Base-by-base conservation (phyloP, 768 basidiomycete species). In the Boletus subcaerulescens region DNA sequence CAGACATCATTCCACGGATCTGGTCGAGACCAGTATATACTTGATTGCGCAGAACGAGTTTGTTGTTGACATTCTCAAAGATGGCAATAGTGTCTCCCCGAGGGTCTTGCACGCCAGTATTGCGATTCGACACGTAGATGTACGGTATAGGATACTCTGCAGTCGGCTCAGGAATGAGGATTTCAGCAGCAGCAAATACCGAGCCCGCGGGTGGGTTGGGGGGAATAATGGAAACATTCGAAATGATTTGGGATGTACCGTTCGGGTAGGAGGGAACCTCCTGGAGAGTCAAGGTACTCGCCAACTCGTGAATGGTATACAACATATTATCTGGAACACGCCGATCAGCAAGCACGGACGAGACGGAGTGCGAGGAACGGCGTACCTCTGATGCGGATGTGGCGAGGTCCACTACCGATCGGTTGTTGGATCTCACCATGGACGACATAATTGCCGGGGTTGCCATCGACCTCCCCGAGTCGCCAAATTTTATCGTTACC, bases 401-500 rank as follows among this genome's bases (percentile, higher is more conserved):
- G 78, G 15, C 87, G 75, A 3, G 88, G 88, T 2, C 87, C 87
- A 49, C 83, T 84, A n/a, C 84, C 85, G 18, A 65, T 60, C 4
- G 83, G 82, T 49, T 83, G 83, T 41, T 77, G 73, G 45, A 89
- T 87, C 36, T 76, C 74, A 2, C 87, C 86, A 46, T 82, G 80
- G 42, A 89, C 79, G 38, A 62, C 69, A 69, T 76, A 88, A 3
- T 73, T 63, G 0, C 80, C 78, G 0, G 79, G 67, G 8, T 68
- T 57, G 0, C 73, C 71, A 46, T 77, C 67, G 2, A 55, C 55
- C 43, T 77, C 70, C 40, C 73, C 76, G 4, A 89, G 73, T 38
- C 87, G 75, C 85, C 87, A 90, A 52, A 89, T 80, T 54, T 76
- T 85, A 69, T 89, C 87, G 1, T 68, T 79, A 24, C 87, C 87